A percentile compares a stretch with the other conserved stretches of the same genome.
phyloP scores from a whole-genome alignment of 2,329 filamentous ascomycete species.

The Penicillium sp. region DNA sequence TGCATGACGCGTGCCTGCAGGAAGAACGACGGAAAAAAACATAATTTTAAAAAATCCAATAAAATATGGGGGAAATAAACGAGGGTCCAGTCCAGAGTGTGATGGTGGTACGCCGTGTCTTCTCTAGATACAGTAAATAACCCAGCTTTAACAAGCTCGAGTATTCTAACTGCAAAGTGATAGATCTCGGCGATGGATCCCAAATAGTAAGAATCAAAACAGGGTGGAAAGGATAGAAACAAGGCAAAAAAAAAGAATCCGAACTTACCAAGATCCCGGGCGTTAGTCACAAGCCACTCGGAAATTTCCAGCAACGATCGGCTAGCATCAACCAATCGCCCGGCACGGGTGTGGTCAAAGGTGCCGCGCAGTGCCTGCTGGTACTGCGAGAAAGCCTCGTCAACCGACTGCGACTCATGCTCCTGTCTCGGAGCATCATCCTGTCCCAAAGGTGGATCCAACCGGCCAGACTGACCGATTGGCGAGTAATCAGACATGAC shows the following conservation, averaged over 20 bases:
- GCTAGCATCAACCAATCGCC: constrained; percentile 59
- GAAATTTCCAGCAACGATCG: constrained; percentile 60
- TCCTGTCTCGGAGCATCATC: not conserved
- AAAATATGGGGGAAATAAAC: not conserved
- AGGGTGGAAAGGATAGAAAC: not conserved
- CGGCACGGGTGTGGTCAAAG: constrained; percentile 68
- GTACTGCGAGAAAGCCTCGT: constrained; percentile 67
- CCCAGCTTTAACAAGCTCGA: not conserved
- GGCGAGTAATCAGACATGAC: constrained; percentile 51
- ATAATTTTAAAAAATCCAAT: not conserved
- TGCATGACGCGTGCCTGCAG: constrained; percentile 17
- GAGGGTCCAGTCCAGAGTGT: constrained; percentile 14
- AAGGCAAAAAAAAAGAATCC: constrained; percentile 13
- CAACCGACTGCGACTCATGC: constrained; percentile 51
- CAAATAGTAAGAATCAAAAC: not conserved
- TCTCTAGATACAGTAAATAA: not conserved
- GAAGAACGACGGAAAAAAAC: not conserved
- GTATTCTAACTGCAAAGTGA: not conserved
- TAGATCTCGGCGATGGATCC: not conserved
- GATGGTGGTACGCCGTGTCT: constrained; percentile 11
- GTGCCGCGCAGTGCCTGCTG: constrained; percentile 59
- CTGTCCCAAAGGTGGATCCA: constrained; percentile 25
- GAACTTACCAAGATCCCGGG: constrained; percentile 64
- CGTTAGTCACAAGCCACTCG: constrained; percentile 65
- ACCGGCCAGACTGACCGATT: constrained; percentile 35